Evolutionary conservation across 1,284 basidiomycete genomes (phyloP).

Genomic region (Puccinia polysora): DNA sequence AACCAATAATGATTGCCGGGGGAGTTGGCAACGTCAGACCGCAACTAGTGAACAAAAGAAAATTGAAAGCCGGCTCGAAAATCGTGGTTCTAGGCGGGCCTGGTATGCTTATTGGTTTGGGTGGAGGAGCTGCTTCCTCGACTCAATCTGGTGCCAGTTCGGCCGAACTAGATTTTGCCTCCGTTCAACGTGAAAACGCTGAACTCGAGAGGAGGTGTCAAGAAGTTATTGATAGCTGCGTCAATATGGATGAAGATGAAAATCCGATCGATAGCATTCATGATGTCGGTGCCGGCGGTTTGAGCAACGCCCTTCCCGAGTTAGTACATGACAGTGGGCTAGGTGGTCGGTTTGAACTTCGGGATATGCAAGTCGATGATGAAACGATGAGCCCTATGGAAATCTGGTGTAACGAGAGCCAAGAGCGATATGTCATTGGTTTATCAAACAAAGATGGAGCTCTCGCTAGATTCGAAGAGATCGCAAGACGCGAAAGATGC

Average conservation of each 20-base stretch:
- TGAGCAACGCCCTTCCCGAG: slow-evolving; percentile 95
- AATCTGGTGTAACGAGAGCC: slow-evolving; percentile 99
- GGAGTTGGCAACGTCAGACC: slow-evolving; percentile 89
- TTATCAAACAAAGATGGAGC: slow-evolving; percentile 48
- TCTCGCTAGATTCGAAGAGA: slow-evolving; percentile 61
- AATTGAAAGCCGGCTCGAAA: slow-evolving; percentile 71
- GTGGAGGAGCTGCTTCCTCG: slow-evolving; percentile 91
- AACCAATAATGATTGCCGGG: slow-evolving; percentile 99
- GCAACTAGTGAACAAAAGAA: slow-evolving; percentile 69
- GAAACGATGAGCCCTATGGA: slow-evolving; percentile 96
- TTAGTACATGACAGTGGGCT: slow-evolving; percentile 89
- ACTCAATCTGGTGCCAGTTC: slow-evolving; percentile 81
- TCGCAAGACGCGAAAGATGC: slow-evolving; percentile 83
- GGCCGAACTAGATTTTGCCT: slow-evolving; percentile 91
- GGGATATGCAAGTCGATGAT: slow-evolving; percentile 87
- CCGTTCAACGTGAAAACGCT: slow-evolving; percentile 94
- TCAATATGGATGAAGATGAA: slow-evolving; percentile 59
- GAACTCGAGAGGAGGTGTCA: slow-evolving; percentile 97
- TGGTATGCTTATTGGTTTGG: slow-evolving; percentile 91
- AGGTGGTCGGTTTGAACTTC: slow-evolving; percentile 89
- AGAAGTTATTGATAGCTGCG: slow-evolving; percentile 91
- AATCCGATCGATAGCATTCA: slow-evolving; percentile 95
- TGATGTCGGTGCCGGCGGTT: slow-evolving; percentile 93
- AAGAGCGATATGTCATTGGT: slow-evolving; percentile 95
- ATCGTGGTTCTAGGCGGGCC: slow-evolving; percentile 95